Percentiles rank a stretch among this genome's conserved stretches.
These are phyloP conservation scores for Penicillium sumatraense DNA, from an alignment of 2,329 filamentous ascomycete genomes.

Conservation along the genomic window DNA sequence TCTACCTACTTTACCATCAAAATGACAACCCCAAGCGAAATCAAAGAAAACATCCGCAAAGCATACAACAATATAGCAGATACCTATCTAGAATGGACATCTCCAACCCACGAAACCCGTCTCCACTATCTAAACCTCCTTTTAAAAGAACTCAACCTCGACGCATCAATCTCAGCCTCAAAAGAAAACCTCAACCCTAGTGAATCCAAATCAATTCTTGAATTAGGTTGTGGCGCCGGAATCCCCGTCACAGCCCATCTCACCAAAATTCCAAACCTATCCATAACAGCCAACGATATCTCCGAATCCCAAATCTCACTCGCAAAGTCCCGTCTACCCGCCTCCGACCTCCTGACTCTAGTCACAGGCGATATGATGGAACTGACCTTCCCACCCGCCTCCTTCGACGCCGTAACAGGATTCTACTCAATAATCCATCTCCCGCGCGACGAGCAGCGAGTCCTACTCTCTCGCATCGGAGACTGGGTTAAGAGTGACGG, in stretches of 20 bases:
- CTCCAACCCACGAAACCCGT: constrained; percentile 31
- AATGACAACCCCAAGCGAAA: background rate
- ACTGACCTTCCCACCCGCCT: constrained; percentile 37
- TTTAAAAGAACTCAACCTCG: constrained; percentile 23
- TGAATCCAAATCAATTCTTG: no score
- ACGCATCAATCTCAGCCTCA: background rate
- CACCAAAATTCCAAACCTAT: constrained; percentile 21
- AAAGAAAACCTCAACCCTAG: no score
- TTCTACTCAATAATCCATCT: constrained; percentile 63
- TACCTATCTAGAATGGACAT: constrained; percentile 44
- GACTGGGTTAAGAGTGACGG: constrained; percentile 60
- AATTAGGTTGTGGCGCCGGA: constrained; percentile 49
- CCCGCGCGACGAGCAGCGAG: constrained; percentile 55
- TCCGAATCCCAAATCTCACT: constrained; percentile 45
- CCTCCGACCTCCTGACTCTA: constrained; percentile 17
- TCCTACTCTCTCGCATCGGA: constrained; percentile 50
- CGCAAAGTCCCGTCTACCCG: constrained; percentile 29
- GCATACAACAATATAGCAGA: constrained; percentile 44
- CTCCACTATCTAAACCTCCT: constrained; percentile 36
- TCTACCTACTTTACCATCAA: background rate
- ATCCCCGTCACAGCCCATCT: constrained; percentile 35
- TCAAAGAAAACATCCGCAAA: constrained; percentile 24
- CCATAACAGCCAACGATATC: constrained; percentile 50
- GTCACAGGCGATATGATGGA: constrained; percentile 49
- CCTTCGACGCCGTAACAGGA: constrained; percentile 56